Conservation (phyloP, 2,329 filamentous ascomycete species). For the Triangularia verruculosa region DNA sequence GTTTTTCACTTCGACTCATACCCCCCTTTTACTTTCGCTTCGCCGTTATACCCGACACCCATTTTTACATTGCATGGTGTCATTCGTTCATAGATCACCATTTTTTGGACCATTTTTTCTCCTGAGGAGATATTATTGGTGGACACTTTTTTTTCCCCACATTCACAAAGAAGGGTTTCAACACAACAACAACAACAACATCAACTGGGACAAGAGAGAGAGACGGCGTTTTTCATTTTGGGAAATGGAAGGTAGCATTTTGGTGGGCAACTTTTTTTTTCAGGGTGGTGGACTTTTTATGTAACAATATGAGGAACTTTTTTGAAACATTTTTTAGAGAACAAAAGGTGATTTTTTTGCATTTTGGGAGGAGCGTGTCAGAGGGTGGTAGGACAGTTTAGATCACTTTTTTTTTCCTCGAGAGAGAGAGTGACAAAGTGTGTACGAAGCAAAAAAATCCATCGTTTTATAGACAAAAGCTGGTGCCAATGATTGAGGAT, state of each 20-base stretch:
- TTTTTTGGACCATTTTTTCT: background rate
- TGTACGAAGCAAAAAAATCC: background rate
- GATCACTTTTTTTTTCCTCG: background rate
- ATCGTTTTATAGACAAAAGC: too few relatives aligned
- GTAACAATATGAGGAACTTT: background rate
- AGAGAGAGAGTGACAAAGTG: background rate
- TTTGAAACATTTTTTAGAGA: conserved; percentile 2
- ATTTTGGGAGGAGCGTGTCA: background rate
- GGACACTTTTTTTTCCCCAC: background rate
- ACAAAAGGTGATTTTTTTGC: background rate
- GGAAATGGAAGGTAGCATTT: background rate
- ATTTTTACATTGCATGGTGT: background rate
- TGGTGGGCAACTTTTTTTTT: background rate
- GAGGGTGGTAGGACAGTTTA: background rate
- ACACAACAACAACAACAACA: too few relatives aligned
- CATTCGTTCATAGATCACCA: conserved; percentile 4
- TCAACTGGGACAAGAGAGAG: too few relatives aligned
- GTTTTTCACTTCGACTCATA: background rate
- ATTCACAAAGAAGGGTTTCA: background rate
- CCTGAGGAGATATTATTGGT: too few relatives aligned
- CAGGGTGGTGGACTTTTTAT: background rate
- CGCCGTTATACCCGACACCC: background rate
- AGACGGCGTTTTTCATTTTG: background rate
- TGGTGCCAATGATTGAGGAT: too few relatives aligned
- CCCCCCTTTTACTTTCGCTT: conserved; percentile 1